phyloP scores from a whole-genome alignment of 2,329 filamentous ascomycete species.

The Alternaria brassicae region DNA sequence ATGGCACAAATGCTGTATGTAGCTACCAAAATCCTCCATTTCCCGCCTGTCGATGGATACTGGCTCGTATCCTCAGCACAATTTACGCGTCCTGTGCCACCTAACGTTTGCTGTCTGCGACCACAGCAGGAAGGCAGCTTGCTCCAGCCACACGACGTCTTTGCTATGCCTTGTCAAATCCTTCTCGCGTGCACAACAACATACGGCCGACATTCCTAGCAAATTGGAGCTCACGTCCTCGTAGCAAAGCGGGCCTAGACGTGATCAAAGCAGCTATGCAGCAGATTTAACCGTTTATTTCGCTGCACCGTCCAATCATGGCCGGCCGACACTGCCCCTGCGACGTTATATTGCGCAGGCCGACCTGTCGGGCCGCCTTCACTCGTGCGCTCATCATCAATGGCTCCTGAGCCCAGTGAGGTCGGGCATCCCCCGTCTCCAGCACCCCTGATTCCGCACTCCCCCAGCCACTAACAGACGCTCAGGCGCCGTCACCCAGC shows the following conservation, averaged over 20 bases:
- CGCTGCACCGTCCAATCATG: slow-evolving; percentile 34
- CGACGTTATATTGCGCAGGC: slow-evolving; percentile 42
- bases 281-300: slow-evolving; percentile 49
- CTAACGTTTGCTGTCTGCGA: neutral
- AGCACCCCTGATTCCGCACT: slow-evolving; percentile 26
- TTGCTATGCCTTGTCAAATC: slow-evolving; percentile 17
- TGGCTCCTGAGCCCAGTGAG: slow-evolving; percentile 32
- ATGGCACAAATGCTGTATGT: slow-evolving; percentile 18
- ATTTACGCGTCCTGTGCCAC: slow-evolving; percentile 9
- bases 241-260: slow-evolving; percentile 24
- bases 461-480: slow-evolving; percentile 36
- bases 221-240: slow-evolving; percentile 30
- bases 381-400: slow-evolving; percentile 30
- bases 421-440: slow-evolving; percentile 30
- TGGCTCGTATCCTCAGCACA: slow-evolving; percentile 1
- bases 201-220: slow-evolving; percentile 27
- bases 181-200: slow-evolving; percentile 28
- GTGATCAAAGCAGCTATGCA: slow-evolving; percentile 27
- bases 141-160: neutral
- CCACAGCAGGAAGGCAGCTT: neutral
- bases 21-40: slow-evolving; percentile 9
- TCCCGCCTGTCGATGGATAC: slow-evolving; percentile 2
- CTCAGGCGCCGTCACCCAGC: slow-evolving; percentile 28
- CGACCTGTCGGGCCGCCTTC: slow-evolving; percentile 39
- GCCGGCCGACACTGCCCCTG: slow-evolving; percentile 29